These are phyloP conservation scores for Pseudonitzschia delicatissima DNA, from an alignment of 108 stramenopile genomes.

Conservation along the genomic window DNA sequence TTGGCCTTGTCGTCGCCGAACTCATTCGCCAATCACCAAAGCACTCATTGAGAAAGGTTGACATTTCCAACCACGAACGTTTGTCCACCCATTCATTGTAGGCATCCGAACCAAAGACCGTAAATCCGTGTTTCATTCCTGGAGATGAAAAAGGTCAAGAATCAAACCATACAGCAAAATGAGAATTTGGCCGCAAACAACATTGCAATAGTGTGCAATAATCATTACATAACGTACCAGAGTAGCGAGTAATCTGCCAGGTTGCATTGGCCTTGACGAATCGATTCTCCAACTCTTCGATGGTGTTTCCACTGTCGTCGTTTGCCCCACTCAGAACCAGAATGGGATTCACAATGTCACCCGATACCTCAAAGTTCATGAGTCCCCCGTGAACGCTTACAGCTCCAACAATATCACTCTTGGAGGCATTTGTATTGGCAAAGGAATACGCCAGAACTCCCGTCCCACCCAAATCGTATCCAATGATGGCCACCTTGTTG, in stretches of 20 bases:
- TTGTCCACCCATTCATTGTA: constrained; percentile 45
- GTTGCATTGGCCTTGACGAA: constrained; percentile 17
- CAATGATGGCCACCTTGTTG: constrained; percentile 32
- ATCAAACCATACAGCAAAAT: not conserved
- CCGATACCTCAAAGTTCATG: constrained; percentile 18
- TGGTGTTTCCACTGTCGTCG: constrained; percentile 26
- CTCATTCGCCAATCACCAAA: constrained; percentile 19
- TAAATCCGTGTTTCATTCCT: constrained; percentile 43
- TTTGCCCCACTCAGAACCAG: constrained; percentile 41
- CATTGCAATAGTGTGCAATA: not conserved
- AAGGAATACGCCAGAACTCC: constrained; percentile 36
- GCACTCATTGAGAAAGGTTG: constrained; percentile 19
- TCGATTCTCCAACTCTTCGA: constrained; percentile 27
- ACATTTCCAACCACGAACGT: constrained; percentile 40
- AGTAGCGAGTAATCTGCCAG: constrained; percentile 49
- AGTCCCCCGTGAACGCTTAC: constrained; percentile 44
- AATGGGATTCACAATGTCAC: constrained; percentile 6
- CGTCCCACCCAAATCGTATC: constrained; percentile 45
- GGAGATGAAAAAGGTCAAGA: not conserved
- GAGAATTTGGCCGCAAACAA: not conserved
- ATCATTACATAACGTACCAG: not conserved
- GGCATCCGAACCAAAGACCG: constrained; percentile 22
- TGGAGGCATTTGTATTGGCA: not conserved
- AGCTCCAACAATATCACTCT: constrained; percentile 23
- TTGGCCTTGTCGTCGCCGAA: not conserved